A percentile compares a stretch with the other conserved stretches of the same genome.
Evolutionary conservation across 768 basidiomycete species (phyloP).

Genomic region (Pisolithus tinctorius): DNA sequence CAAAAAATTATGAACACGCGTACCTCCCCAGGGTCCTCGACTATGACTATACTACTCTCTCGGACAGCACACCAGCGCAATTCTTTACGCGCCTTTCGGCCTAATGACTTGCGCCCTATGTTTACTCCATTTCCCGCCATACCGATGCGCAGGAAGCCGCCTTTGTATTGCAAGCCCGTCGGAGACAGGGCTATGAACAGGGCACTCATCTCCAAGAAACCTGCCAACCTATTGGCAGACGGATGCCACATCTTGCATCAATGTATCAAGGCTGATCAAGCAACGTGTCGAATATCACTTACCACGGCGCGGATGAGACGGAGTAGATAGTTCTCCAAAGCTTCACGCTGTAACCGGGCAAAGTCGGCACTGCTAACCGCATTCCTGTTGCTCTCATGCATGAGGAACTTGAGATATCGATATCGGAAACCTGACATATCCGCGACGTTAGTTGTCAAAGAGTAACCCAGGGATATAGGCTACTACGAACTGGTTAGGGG

Average conservation of each 20-base stretch:
- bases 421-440: conserved; percentile 67
- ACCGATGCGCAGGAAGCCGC: conserved; percentile 69
- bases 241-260: conserved; percentile 85
- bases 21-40: conserved; percentile 84
- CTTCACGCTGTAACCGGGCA: conserved; percentile 73
- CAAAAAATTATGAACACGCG: conserved; percentile 11
- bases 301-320: conserved; percentile 86
- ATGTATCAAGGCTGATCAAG: conserved; percentile 5
- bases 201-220: conserved; percentile 92
- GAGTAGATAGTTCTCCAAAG: conserved; percentile 83
- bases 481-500: conserved; percentile 64
- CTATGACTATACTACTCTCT: conserved; percentile 82
- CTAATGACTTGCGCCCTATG: conserved; percentile 59
- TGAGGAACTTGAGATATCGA: conserved; percentile 81
- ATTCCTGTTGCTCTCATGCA: conserved; percentile 48
- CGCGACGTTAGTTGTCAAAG: neutral
- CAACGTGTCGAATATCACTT: conserved; percentile 20
- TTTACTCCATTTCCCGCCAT: conserved; percentile 43
- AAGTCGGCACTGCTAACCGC: conserved; percentile 65
- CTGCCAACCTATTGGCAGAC: conserved; percentile 76
- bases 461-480: neutral
- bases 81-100: conserved; percentile 55
- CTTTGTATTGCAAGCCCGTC: conserved; percentile 88
- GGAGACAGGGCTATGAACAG: conserved; percentile 75
- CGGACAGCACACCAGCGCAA: conserved; percentile 89